Evolutionary conservation across 1,139 yeast species (phyloP), one percentile per base, ranked within the genome.

Genomic region (Protomyces arabidopsidicola): DNA sequence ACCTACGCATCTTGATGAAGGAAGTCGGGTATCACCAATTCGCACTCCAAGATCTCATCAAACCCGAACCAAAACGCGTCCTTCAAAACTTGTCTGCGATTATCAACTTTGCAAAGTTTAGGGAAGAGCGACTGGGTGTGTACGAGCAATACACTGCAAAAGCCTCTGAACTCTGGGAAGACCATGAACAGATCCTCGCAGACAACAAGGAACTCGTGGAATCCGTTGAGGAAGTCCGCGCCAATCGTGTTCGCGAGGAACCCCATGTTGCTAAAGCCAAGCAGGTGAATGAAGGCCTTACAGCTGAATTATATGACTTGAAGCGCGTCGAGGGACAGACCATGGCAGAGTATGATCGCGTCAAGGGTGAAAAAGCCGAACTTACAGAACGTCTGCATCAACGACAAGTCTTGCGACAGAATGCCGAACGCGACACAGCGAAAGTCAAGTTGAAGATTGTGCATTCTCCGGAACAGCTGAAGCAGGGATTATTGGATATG

Each of bases 61-160:
- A 80, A 67, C 97, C 97, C 0, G 96, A 90, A 27, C 79, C 88
- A 0, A 75, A 74, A 56, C 77, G 95, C 65, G 79, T 84, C 2
- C 77, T 84, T 68, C 78, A 95, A 57, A 79, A 88, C 20, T 74
- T 90, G 36, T 88, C 96, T 72, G 95, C 95, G 1, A 85, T 90
- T 60, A 87, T 90, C 18, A 90, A 90, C 72, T 90, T 83, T 77
- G 95, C 95, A 1, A 77, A 95, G 65, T 90, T 88, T 71, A 79
- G 96, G 69, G 96, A 89, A 70, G 88, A 85, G 68, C 84, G 88
- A 64, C 82, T 87, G 72, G 81, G 79, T 22, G 90, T 84, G 69
- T 85, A 88, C 70, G 90, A 86, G 65, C 81, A 81, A 34, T 76
- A 85, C 53, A 82, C 86, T 50, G 76, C 78, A 18, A 78, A 80